Evolutionary conservation across 345 rosid genomes (phyloP), one percentile per base, ranked within the genome.

Genomic region (Syzygium aqueum): DNA sequence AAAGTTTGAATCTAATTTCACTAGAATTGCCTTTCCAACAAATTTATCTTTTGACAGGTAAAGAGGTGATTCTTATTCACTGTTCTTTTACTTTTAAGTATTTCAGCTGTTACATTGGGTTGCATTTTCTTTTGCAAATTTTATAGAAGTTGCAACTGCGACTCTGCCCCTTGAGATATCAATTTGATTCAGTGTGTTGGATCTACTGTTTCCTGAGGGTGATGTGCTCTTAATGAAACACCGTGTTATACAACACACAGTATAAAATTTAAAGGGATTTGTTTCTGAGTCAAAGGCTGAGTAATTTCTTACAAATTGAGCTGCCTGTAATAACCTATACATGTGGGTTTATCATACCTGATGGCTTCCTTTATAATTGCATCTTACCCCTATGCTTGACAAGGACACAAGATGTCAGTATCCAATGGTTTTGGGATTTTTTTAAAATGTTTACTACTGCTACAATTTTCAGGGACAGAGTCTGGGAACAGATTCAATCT

Each of bases 391-490:
- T 8, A 67, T 67, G 78, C 46, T 67, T 67, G 78, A 30, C 78
- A 5, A 67, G 46, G 46, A 84, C 43, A 84, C 59, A 16, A 51
- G 4, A 61, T 33, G 23, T 40, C 59, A n/a, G n/a, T 53, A 83
- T 27, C 53, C 33, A n/a, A 25, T 73, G 13, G 6, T 11, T 53
- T 65, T 46, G 73, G 50, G 14, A 61, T 88, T 23, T 22, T 59
- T 25, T 25, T 25, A 3, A 11, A 2, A 87, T 54, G 51, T 6
- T 19, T 2, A 30, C 25, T 19, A 6, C 82, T 73, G 37, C 82
- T 19, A 37, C 11, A 5, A 53, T 73, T 86, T 84, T 87, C 91
- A 91, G 96, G 92, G 88, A 85, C 67, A 65, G 30, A 85, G 86
- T 37, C 90, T 88, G 37, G 90, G 87, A 53, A n/a, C 13, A 13